phyloP scores from a whole-genome alignment of 768 basidiomycete species.

The Arthromyces matolae region DNA sequence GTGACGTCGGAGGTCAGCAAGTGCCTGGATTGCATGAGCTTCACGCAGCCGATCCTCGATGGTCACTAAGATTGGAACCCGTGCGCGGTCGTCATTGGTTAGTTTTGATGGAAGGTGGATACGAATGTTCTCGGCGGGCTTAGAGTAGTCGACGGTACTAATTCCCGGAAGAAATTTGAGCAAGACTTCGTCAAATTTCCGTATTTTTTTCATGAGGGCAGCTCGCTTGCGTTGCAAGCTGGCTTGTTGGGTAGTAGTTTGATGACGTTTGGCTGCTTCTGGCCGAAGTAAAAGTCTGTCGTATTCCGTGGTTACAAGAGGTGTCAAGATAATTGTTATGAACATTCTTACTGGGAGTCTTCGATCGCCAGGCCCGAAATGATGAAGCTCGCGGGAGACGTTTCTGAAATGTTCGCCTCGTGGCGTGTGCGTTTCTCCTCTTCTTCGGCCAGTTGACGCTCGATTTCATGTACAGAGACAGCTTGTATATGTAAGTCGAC shows the following conservation, averaged over 20 bases:
- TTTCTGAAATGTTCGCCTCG: neutral
- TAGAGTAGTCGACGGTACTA: neutral
- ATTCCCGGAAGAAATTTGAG: conserved; percentile 12
- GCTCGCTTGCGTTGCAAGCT: neutral
- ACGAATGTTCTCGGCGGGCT: neutral
- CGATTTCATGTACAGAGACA: conserved; percentile 7
- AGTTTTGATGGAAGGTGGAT: conserved; percentile 18
- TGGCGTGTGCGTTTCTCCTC: conserved; percentile 4
- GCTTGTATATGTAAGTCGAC: conserved; percentile 4
- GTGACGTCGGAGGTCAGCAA: conserved; percentile 9
- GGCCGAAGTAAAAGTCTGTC: neutral
- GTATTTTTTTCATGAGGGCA: conserved; percentile 1
- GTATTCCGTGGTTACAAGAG: neutral
- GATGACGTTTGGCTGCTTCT: neutral
- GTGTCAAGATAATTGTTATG: neutral
- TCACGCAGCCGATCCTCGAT: conserved; percentile 14
- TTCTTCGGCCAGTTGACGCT: conserved; percentile 8
- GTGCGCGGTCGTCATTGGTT: neutral
- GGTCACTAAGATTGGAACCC: conserved; percentile 1
- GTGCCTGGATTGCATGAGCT: conserved; percentile 12
- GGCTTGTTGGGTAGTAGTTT: neutral
- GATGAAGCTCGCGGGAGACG: conserved; percentile 7
- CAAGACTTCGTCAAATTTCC: conserved; percentile 9
- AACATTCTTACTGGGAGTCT: conserved; percentile 8
- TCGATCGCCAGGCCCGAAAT: conserved; percentile 11